These are phyloP conservation scores for Curvularia eragrostidis DNA, from an alignment of 2,329 filamentous ascomycete genomes.

Conservation along the genomic window DNA sequence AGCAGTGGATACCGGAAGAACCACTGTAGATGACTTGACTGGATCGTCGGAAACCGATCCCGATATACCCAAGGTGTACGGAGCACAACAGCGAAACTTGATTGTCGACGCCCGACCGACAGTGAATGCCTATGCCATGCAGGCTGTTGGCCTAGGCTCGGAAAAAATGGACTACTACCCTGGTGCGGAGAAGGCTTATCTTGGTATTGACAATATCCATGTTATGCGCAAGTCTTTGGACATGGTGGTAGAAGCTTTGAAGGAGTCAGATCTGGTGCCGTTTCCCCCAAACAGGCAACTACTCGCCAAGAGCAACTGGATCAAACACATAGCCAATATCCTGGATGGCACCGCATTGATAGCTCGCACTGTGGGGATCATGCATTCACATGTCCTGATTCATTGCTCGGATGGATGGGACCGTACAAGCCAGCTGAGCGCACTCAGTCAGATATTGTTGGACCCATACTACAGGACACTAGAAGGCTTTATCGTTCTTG, in stretches of 20 bases:
- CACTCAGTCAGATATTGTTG: conserved; percentile 88
- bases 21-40: conserved; percentile 37
- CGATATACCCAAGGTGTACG: conserved; percentile 67
- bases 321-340: conserved; percentile 85
- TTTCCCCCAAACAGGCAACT: conserved; percentile 82
- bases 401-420: conserved; percentile 99
- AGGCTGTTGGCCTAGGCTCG: conserved; percentile 88
- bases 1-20: conserved; percentile 26
- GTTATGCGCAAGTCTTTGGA: conserved; percentile 93
- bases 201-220: conserved; percentile 98
- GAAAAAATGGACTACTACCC: conserved; percentile 99
- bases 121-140: conserved; percentile 93
- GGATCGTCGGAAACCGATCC: conserved; percentile 48
- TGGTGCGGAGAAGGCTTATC: conserved; percentile 86
- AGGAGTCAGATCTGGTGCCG: conserved; percentile 87
- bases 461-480: conserved; percentile 95
- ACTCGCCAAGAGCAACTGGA: conserved; percentile 84
- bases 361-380: conserved; percentile 84
- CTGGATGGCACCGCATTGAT: conserved; percentile 86
- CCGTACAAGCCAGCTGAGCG: conserved; percentile 91
- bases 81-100: conserved; percentile 89
- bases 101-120: conserved; percentile 96
- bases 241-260: conserved; percentile 86
- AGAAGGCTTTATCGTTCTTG: conserved; percentile 89
- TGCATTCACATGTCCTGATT: conserved; percentile 93